Percentiles rank a stretch among this genome's conserved stretches.
These are phyloP conservation scores for Patellaria atrata DNA, from an alignment of 495 filamentous ascomycete species.

Conservation along the genomic window DNA sequence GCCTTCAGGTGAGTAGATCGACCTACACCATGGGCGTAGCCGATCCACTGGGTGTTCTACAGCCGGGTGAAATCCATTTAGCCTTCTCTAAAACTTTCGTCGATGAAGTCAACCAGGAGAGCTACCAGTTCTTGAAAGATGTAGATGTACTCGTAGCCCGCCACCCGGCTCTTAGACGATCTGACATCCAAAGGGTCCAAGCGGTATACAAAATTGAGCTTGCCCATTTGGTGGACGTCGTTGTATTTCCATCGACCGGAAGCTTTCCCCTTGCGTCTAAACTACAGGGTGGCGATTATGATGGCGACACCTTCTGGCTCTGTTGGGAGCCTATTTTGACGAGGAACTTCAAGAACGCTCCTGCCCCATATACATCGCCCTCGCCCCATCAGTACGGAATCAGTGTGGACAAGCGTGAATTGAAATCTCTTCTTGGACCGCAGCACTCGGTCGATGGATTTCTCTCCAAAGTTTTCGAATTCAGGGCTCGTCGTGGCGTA, in stretches of 20 bases:
- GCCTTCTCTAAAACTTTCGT: constrained; percentile 57
- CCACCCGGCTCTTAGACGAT: constrained; percentile 62
- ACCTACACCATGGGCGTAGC: constrained; percentile 69
- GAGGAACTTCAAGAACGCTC: constrained; percentile 56
- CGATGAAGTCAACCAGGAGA: constrained; percentile 37
- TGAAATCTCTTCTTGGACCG: constrained; percentile 29
- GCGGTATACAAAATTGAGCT: constrained; percentile 54
- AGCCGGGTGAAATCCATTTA: constrained; percentile 64
- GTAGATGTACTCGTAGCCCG: constrained; percentile 78
- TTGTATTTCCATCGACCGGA: constrained; percentile 68
- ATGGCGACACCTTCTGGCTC: constrained; percentile 70
- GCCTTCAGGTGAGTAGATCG: constrained; percentile 58
- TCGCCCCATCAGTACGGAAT: constrained; percentile 43
- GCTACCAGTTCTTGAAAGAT: constrained; percentile 46
- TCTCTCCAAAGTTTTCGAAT: constrained; percentile 42
- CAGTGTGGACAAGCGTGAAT: constrained; percentile 38
- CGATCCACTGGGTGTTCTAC: constrained; percentile 57
- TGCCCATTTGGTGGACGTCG: constrained; percentile 65
- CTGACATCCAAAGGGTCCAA: constrained; percentile 63
- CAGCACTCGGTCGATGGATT: constrained; percentile 26
- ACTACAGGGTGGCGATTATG: constrained; percentile 88
- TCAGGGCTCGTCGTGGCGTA: constrained; percentile 49
- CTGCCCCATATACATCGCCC: constrained; percentile 33
- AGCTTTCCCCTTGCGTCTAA: constrained; percentile 57
- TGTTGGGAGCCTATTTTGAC: constrained; percentile 79